Conservation (phyloP, 495 filamentous ascomycete species). For the Massariosphaeria phaeospora region DNA sequence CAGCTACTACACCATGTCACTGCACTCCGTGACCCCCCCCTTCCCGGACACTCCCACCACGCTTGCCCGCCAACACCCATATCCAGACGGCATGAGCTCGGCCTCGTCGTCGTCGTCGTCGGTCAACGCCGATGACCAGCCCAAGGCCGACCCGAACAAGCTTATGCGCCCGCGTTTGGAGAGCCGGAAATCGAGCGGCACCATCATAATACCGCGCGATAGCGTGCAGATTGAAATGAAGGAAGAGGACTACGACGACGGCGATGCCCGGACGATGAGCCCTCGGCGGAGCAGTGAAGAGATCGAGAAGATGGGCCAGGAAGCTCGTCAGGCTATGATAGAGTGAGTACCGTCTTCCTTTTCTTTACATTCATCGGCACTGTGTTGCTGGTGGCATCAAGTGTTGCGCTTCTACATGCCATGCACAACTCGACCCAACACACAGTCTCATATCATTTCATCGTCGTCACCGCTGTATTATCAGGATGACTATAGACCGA, state of each 20-base stretch:
- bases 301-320: constrained; percentile 74
- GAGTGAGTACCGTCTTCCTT: constrained; percentile 48
- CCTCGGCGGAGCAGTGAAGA: constrained; percentile 86
- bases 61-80: constrained; percentile 7
- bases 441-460: too few species aligned
- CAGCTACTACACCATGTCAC: constrained; percentile 5
- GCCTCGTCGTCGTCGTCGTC: constrained; percentile 28
- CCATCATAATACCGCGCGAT: constrained; percentile 74
- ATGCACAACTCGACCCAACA: too few species aligned
- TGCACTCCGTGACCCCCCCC: constrained; percentile 5
- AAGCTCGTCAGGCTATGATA: constrained; percentile 64
- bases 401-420: too few species aligned
- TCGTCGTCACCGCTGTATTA: too few species aligned
- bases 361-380: background rate
- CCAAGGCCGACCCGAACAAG: constrained; percentile 10
- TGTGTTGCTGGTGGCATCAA: too few species aligned
- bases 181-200: constrained; percentile 70
- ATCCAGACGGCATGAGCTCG: constrained; percentile 26
- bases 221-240: constrained; percentile 62
- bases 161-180: constrained; percentile 38
- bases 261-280: constrained; percentile 92
- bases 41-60: background rate
- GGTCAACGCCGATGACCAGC: constrained; percentile 16
- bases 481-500: too few species aligned
- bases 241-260: constrained; percentile 65